Evolutionary conservation across 2,329 filamentous ascomycete species (phyloP), one percentile per base, ranked within the genome.

Genomic region (Zopfia rhizophila): DNA sequence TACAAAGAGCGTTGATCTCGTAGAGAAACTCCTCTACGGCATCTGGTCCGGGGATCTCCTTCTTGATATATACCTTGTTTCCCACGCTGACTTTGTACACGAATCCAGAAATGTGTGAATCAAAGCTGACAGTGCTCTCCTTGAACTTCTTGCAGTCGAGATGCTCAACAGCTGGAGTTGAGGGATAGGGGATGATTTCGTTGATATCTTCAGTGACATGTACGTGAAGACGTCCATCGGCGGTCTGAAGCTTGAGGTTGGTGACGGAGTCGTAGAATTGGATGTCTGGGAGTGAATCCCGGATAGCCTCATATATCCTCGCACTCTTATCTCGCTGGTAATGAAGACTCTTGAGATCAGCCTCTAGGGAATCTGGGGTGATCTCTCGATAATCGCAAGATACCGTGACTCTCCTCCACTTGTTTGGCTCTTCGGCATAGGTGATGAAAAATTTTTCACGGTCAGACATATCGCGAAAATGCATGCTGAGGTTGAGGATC

Each of bases 401-500:
- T 21, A 99, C 86, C 3, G 94, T 97, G 38, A 99, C 88, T 37
- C 93, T 83, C 43, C 91, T 85, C 90, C 92, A 96, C 51, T 84
- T 78, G 52, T 84, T 88, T 4, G 90, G 86, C 35, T 83, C 82
- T 69, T 96, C 88, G 35, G 91, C 90, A 69, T 90, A 99, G 0
- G 94, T 97, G 53, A 99, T 87, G 70, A 97, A 99, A 77, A 97
- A 97, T 71, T 99, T 99, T 72, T 99, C 94, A 30, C 93, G 84
- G 60, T 90, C 89, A 10, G 92, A 95, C 62, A 88, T 87, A 74
- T 99, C 94, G 48, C 92, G 85, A 71, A 97, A 99, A 71, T 96
- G 91, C 94, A 99, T 97, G 73, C 91, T 97, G 49, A 97, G 81
- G 66, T 99, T 99, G 58, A 99, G 78, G 49, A 99, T 97, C 94